Percentiles rank a stretch among this genome's conserved stretches.
These are phyloP conservation scores for Fragaria nilgerrensis DNA, from an alignment of 306 rosid genomes.

Conservation along the genomic window DNA sequence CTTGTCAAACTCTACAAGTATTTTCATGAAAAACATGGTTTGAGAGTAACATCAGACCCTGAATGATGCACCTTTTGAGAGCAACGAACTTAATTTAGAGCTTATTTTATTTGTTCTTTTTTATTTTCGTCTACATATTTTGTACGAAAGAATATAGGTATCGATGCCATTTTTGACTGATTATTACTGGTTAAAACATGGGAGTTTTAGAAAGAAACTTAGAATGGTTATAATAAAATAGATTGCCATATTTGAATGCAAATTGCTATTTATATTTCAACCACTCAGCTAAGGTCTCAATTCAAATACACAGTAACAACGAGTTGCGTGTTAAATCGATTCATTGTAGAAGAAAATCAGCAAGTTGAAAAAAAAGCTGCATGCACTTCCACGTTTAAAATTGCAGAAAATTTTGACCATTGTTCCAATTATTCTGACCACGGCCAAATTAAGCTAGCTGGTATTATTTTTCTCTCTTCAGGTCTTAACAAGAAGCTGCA, in stretches of 20 bases:
- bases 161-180: background rate
- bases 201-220: background rate
- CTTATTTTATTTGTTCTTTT: background rate
- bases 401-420: background rate
- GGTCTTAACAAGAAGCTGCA: background rate
- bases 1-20: conserved; percentile 21
- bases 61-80: background rate
- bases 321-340: background rate
- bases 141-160: background rate
- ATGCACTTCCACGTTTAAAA: background rate
- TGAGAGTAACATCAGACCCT: background rate
- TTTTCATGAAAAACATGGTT: conserved; percentile 13
- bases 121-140: background rate
- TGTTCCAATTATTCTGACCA: background rate
- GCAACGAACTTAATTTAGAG: background rate
- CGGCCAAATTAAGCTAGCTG: background rate
- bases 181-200: background rate
- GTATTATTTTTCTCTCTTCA: background rate
- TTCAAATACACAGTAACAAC: background rate
- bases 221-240: background rate
- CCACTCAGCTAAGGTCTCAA: background rate
- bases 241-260: background rate
- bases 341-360: background rate
- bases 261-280: background rate
- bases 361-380: background rate